Evolutionary conservation across 1,284 basidiomycete genomes (phyloP).

Genomic region (Irpex sp.): DNA sequence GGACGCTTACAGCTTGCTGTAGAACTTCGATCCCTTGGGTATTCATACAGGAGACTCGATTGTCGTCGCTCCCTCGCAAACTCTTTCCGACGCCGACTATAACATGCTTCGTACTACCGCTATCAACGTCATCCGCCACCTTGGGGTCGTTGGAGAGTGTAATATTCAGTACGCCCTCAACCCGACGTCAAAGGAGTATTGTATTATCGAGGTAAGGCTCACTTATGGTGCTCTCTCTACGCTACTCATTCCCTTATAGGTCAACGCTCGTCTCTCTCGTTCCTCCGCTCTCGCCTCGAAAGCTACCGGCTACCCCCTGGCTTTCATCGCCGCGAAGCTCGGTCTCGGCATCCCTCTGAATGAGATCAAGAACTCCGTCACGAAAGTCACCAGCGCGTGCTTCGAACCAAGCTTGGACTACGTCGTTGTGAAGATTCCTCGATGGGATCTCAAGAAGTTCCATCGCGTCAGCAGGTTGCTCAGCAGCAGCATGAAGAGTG

Average conservation of each 20-base stretch:
- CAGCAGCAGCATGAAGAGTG: slow-evolving; percentile 97
- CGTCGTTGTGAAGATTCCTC: slow-evolving; percentile 96
- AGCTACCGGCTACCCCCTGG: slow-evolving; percentile 96
- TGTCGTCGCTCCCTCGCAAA: slow-evolving; percentile 96
- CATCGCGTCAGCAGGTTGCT: slow-evolving; percentile 82
- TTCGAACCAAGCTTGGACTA: slow-evolving; percentile 99
- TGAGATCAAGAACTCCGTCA: slow-evolving; percentile 97
- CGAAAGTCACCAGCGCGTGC: slow-evolving; percentile 93
- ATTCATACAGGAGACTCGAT: slow-evolving; percentile 99
- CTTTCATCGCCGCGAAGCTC: slow-evolving; percentile 97
- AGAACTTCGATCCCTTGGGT: slow-evolving; percentile 98
- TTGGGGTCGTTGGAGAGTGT: slow-evolving; percentile 97
- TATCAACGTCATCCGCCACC: slow-evolving; percentile 95
- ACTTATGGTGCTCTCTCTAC: too few species aligned
- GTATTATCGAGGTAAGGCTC: slow-evolving; percentile 95
- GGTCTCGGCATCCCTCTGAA: slow-evolving; percentile 96
- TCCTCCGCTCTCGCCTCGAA: slow-evolving; percentile 98
- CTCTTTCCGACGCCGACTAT: slow-evolving; percentile 95
- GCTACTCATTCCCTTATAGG: slow-evolving; percentile 36
- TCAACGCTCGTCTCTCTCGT: slow-evolving; percentile 97
- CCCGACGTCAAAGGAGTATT: slow-evolving; percentile 92
- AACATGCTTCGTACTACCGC: slow-evolving; percentile 99
- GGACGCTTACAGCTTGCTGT: slow-evolving; percentile 2
- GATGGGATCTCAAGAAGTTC: slow-evolving; percentile 99
- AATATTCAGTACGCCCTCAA: slow-evolving; percentile 99